Evolutionary conservation across 352 stramenopile species (phyloP).

Genomic region (Peronospora destructor): DNA sequence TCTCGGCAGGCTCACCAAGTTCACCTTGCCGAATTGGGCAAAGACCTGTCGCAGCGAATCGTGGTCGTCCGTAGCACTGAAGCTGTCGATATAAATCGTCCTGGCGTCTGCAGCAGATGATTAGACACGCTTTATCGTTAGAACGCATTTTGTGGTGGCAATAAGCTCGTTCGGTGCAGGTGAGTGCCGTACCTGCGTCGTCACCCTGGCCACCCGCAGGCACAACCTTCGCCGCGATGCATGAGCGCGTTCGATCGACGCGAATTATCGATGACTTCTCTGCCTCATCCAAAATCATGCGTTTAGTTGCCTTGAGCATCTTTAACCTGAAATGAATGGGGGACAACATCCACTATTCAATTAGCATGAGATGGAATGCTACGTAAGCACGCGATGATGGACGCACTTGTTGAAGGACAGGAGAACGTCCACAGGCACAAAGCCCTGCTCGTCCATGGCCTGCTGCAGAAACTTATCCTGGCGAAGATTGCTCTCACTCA

Average conservation of each 20-base stretch:
- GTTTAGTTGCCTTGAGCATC: constrained; percentile 43
- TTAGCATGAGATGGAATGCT: neutral
- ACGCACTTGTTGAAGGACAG: constrained; percentile 64
- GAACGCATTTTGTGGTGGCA: neutral
- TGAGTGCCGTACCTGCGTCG: constrained; percentile 12
- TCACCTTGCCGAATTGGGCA: constrained; percentile 62
- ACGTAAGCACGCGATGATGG: neutral
- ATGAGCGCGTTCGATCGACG: constrained; percentile 30
- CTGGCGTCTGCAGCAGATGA: constrained; percentile 25
- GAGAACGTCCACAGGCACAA: constrained; percentile 45
- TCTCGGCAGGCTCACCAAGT: constrained; percentile 66
- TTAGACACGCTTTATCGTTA: neutral
- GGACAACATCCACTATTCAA: neutral
- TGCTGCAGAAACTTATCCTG: constrained; percentile 79
- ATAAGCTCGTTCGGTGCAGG: neutral
- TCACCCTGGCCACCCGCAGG: constrained; percentile 24
- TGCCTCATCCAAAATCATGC: constrained; percentile 50
- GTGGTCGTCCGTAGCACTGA: constrained; percentile 49
- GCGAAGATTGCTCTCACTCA: constrained; percentile 68
- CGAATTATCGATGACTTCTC: constrained; percentile 47
- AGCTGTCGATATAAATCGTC: constrained; percentile 77
- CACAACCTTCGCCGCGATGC: constrained; percentile 41
- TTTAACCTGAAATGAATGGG: constrained; percentile 32
- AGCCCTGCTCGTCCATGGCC: constrained; percentile 59
- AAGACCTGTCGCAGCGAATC: constrained; percentile 57